phyloP scores from a whole-genome alignment of 1,139 yeast species.

The Taiozyma sp. region DNA sequence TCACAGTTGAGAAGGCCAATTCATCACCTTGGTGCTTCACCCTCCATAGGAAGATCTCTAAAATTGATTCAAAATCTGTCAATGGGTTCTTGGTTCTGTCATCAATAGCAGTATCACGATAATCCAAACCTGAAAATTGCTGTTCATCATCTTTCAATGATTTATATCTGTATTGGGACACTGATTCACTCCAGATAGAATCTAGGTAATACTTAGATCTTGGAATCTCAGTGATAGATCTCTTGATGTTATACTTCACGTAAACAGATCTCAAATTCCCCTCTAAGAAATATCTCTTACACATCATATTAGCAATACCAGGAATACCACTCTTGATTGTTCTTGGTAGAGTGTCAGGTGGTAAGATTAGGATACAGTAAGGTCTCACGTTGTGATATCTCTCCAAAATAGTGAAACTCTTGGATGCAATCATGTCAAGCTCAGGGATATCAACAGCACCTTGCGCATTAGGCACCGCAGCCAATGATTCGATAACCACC shows the following conservation, averaged over 20 bases:
- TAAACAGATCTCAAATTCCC: conserved; percentile 74
- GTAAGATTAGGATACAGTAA: conserved; percentile 76
- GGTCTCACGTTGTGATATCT: conserved; percentile 71
- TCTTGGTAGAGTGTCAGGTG: conserved; percentile 80
- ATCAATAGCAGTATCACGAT: conserved; percentile 67
- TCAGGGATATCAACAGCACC: conserved; percentile 45
- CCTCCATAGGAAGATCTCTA: conserved; percentile 76
- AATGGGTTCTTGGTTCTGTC: conserved; percentile 70
- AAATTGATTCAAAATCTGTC: conserved; percentile 64
- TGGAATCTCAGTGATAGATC: conserved; percentile 64
- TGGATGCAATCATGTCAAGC: conserved; percentile 69
- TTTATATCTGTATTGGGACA: conserved; percentile 51
- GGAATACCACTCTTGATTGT: conserved; percentile 77
- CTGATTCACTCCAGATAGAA: conserved; percentile 79
- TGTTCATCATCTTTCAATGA: conserved; percentile 42
- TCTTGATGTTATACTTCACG: conserved; percentile 71
- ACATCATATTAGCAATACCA: conserved; percentile 91
- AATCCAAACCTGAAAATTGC: conserved; percentile 79
- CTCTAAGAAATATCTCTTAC: conserved; percentile 72
- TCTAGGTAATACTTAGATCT: conserved; percentile 77
- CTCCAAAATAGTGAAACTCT: conserved; percentile 63
- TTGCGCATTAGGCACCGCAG: conserved; percentile 39
- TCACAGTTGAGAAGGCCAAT: conserved; percentile 70
- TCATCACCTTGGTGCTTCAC: conserved; percentile 72
- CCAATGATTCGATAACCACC: conserved; percentile 79